Evolutionary conservation across 805 yeast species (phyloP), one percentile per base, ranked within the genome.

Genomic region (Maudiozyma saulgeensis): DNA sequence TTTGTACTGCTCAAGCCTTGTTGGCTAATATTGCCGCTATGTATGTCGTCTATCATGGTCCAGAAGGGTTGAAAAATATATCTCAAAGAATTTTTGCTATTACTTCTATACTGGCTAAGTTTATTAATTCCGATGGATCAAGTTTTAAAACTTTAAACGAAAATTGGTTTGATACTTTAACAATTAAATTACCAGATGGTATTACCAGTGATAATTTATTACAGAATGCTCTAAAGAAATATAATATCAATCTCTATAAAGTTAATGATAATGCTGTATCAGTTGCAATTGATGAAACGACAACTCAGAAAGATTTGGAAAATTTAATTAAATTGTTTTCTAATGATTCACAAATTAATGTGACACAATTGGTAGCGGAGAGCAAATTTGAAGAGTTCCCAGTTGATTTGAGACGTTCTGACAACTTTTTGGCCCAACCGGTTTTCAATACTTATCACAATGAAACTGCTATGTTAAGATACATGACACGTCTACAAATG

Each of bases 1-100:
- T 93, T 51, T 93, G 99, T 72, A 93, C 99, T 18, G 96, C 99
- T 8, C 99, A 93, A 73, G 97, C 97, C 23, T 74, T 93, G 49
- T 73, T 93, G 54, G 99, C 99, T 18, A 93, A 93, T 66, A 88
- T 93, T 72, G 82, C 97, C 21, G 89, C 97, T 25, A 88, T 85
- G 79, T 93, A 91, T 66, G 96, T 90, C 5, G 96, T 93, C 31
- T 93, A 90, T 70, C 99, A 93, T 63, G 99, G 99, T 38, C 90
- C 95, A 13, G 74, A 81, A 56, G 96, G 97, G 12, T 74, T 93
- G 59, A 77, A 73, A 60, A 74, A 78, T 48, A 93, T 93, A 56
- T 91, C 98, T 4, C 64, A 70, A 44, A 78, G 95, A 60, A 81
- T 89, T 19, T 78, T 82, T 66, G 87, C 88, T 1, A 72, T 78